Base-by-base conservation (phyloP, 2,329 filamentous ascomycete species). In the Fusarium euwallaceae region DNA sequence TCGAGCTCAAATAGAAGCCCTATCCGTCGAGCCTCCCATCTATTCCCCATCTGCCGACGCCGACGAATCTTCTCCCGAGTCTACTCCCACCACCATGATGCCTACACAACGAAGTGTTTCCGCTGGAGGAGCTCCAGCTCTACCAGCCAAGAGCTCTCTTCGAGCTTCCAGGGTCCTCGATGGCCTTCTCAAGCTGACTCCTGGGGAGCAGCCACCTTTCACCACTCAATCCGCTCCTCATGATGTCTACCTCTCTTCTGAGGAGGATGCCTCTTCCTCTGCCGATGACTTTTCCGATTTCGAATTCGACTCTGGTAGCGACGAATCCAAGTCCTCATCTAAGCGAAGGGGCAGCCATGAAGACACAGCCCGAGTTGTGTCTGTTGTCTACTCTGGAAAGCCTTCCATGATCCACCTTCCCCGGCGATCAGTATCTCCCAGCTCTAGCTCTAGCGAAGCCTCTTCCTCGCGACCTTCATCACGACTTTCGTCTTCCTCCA, bases 231-330 rank as follows among this genome's bases (percentile, higher is more conserved):
- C 84, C 24, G 83, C 86, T 2, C 88, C 89, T 7, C 90, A 91
- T 79, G 88, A 91, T 66, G 78, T 89, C 67, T 92, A 92, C 80
- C 87, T 92, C 29, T 92, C 90, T 2, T 92, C 90, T 0, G 91
- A 92, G 74, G 91, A 92, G 79, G 91, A 92, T 72, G 89, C 87
- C 34, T 92, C 90, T 2, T 90, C 90, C 2, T 89, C 88, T 20
- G 88, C 88, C 55, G 90, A 90, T 80, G 87, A 90, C 80, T 88
- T 88, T 71, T 91, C 89, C 65, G 88, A 90, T 76, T 87, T 87
- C 76, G 87, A 88, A 56, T 82, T 83, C 73, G 86, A 89, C 72
- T 87, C 85, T 59, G 83, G 83, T 22, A 85, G 80, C 69, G 85
- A 84, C 61, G 76, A 81, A 41, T 76, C 73, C 6, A 70, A 77